Evolutionary conservation across 1,139 yeast species (phyloP), one percentile per base, ranked within the genome.

Genomic region (Geotrichum cucujoidarum): DNA sequence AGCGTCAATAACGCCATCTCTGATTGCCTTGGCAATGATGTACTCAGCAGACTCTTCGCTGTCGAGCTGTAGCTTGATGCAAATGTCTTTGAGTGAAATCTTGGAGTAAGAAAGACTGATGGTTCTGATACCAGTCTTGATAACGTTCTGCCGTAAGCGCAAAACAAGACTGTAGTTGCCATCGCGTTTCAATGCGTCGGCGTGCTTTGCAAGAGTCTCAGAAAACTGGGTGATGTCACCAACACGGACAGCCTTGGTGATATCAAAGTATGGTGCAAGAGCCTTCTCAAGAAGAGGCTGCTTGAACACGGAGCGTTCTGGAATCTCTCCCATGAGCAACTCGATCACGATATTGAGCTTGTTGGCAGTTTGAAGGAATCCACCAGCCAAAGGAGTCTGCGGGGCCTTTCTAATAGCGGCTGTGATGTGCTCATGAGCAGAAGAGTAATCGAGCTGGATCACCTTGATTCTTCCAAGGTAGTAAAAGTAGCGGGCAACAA

Each of bases 381-480:
- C 98, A 43, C 77, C 70, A 4, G 97, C 89, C 55, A 82, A 78
- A 42, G 79, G 74, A 1, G 95, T 87, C 66, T 89, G 97, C 30
- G 98, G 98, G n/a, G 95, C 90, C 67, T 94, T 94, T 71, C 98
- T 82, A 47, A 90, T 84, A 6, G 98, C 96, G 17, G 95, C 88
- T 50, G 88, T 84, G 48, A 87, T 88, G 61, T 81, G 87, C 60
- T 90, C 96, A 62, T 84, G 83, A 1, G 98, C 97, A 20, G 86
- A 74, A 1, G 95, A 81, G 68, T 94, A 94, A 67, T 94, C 94
- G 60, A 94, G 78, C 70, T 92, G 97, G 56, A 92, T 83, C 2
- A 97, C 92, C 62, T 82, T 83, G 61, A 94, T 87, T 58, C 85
- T 81, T 14, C 97, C 94, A 64, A 89, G 72, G 63, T 92, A 94